Percentiles rank a stretch among this genome's conserved stretches.
Evolutionary conservation across 768 basidiomycete genomes (phyloP).

Genomic region (Trametes punicea): DNA sequence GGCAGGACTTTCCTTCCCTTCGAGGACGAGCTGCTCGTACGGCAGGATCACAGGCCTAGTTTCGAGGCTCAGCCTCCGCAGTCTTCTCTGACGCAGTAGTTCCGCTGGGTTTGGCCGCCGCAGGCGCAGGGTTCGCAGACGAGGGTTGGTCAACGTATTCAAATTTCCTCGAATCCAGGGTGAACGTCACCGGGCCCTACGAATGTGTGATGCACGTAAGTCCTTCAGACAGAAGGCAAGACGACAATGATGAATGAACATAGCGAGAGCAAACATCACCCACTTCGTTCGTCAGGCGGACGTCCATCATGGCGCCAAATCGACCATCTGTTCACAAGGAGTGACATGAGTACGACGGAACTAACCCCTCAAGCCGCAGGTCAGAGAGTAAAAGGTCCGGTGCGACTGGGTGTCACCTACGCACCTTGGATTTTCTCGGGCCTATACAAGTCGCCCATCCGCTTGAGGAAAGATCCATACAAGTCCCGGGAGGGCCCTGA

Average conservation of each 20-base stretch:
- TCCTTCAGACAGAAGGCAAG: conserved; percentile 8
- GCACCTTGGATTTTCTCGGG: conserved; percentile 78
- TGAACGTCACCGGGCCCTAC: conserved; percentile 84
- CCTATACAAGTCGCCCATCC: conserved; percentile 62
- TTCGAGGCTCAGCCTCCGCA: not conserved
- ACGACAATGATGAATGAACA: conserved; percentile 3
- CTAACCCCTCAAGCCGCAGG: conserved; percentile 10
- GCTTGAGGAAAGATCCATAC: conserved; percentile 71
- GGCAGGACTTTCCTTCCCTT: too few relatives aligned
- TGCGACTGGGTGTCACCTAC: conserved; percentile 17
- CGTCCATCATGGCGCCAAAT: conserved; percentile 97
- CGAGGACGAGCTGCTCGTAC: not conserved
- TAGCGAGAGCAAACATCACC: conserved; percentile 18
- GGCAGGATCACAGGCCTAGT: not conserved
- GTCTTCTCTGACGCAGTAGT: not conserved
- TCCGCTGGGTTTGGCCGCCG: conserved; percentile 2
- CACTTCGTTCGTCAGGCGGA: conserved; percentile 85
- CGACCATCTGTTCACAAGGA: conserved; percentile 61
- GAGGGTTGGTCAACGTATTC: conserved; percentile 48
- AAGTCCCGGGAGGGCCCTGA: conserved; percentile 61
- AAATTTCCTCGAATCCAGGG: conserved; percentile 76
- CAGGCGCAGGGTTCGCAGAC: conserved; percentile 3
- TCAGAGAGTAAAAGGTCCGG: conserved; percentile 13
- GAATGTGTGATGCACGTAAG: conserved; percentile 8
- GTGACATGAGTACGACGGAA: conserved; percentile 7